Conservation (phyloP, 352 stramenopile genomes). For the Globisporangium viniferum region DNA sequence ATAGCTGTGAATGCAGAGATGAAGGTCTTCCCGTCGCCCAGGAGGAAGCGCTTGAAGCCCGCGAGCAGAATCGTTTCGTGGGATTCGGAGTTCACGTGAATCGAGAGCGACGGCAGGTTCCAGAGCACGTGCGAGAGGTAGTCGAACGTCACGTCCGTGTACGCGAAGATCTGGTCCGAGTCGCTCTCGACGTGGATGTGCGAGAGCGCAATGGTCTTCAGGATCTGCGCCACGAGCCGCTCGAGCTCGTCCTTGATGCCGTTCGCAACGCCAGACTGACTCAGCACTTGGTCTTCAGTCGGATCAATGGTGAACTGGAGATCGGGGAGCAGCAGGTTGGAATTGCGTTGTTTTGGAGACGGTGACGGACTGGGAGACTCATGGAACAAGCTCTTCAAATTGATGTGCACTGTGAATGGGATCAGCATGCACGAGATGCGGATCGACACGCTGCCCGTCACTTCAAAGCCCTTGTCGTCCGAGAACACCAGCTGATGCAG, state of each 20-base stretch:
- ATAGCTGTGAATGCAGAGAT: slow-evolving; percentile 77
- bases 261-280: slow-evolving; percentile 24
- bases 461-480: slow-evolving; percentile 33
- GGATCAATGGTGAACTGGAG: background rate
- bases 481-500: slow-evolving; percentile 58
- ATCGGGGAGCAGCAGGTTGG: background rate
- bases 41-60: slow-evolving; percentile 66
- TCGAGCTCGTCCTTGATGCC: slow-evolving; percentile 49
- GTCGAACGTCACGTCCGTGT: slow-evolving; percentile 74
- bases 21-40: slow-evolving; percentile 69
- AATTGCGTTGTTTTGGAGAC: background rate
- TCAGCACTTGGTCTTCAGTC: background rate
- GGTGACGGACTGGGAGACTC: slow-evolving; percentile 4
- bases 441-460: slow-evolving; percentile 48
- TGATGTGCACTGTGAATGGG: slow-evolving; percentile 66
- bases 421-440: slow-evolving; percentile 67
- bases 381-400: slow-evolving; percentile 40
- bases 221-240: slow-evolving; percentile 50
- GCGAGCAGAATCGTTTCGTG: slow-evolving; percentile 53
- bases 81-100: slow-evolving; percentile 40
- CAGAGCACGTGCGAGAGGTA: slow-evolving; percentile 61
- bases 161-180: slow-evolving; percentile 64
- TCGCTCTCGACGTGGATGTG: slow-evolving; percentile 66
- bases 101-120: slow-evolving; percentile 70
- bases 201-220: slow-evolving; percentile 74